Percentiles rank a stretch among this genome's conserved stretches.
phyloP scores from a whole-genome alignment of 495 filamentous ascomycete genomes.

The Xylaria sp. region DNA sequence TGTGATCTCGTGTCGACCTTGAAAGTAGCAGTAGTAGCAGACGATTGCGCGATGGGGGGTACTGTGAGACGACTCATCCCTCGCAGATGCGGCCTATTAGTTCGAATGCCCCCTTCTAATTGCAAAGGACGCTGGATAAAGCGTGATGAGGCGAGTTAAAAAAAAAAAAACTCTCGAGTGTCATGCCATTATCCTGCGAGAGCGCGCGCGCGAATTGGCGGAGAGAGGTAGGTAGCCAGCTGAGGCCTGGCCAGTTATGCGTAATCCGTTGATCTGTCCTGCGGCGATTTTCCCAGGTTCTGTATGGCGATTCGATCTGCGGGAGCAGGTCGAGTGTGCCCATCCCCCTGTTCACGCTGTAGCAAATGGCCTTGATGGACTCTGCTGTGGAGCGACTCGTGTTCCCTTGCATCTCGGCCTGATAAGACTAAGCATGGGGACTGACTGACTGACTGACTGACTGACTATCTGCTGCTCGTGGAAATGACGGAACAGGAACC shows the following conservation, averaged over 20 bases:
- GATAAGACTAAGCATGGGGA: background rate
- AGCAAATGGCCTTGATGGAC: background rate
- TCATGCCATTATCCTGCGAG: background rate
- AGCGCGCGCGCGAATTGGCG: conserved; percentile 1
- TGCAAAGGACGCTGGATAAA: background rate
- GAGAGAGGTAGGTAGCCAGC: conserved; percentile 11
- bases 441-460: too few relatives aligned
- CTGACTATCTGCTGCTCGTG: background rate
- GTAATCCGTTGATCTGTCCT: conserved; percentile 17
- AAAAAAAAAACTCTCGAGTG: too few relatives aligned
- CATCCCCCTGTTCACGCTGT: background rate
- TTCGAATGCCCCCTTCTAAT: background rate
- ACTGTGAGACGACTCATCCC: background rate
- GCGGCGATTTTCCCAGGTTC: background rate
- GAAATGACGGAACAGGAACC: background rate
- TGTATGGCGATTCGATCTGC: conserved; percentile 5
- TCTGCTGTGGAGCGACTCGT: conserved; percentile 1
- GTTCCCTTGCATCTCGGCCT: conserved; percentile 1
- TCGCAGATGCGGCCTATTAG: background rate
- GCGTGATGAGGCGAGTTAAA: conserved; percentile 6
- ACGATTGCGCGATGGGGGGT: conserved; percentile 3
- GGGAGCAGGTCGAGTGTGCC: background rate
- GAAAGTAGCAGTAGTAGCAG: background rate
- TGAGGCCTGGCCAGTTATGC: conserved; percentile 5
- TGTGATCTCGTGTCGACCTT: conserved; percentile 6